Base-by-base conservation (phyloP, 352 stramenopile species). In the Phytopythium ostracodes region DNA sequence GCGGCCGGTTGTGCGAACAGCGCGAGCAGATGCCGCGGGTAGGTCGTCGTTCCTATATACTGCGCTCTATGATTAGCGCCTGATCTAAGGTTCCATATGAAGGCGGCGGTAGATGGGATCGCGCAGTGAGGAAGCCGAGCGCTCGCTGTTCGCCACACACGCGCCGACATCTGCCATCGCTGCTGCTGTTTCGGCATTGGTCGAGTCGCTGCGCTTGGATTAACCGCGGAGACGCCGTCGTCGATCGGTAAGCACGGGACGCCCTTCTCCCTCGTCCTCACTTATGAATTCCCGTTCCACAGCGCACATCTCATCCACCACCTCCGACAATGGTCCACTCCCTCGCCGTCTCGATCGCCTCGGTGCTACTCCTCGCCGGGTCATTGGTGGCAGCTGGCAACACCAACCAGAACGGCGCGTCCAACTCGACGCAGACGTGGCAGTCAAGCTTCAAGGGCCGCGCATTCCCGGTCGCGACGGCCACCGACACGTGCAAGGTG, bases 401-500 rank as follows among this genome's bases (percentile, higher is more conserved):
- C 25, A 50, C 47, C 24, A 36, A 33, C 43, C 43, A 50, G 43
- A 29, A 14, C 25, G 54, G 54, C 17, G 57, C 64, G 42, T 18
- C 12, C 56, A 53, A 55, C 29, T 7, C 40, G 33, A 66, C 56
- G 8, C 0, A n/a, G 29, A 25, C 43, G 29, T 62, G 56, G 56
- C 6, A 35, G 18, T 40, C 43, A 27, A 5, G 27, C 18, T 62
- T 54, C 42, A 18, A 62, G 31, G 56, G 43, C n/a, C 44, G 46
- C 43, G 56, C 55, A 40, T 40, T 50, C 25, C 24, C 55, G 4
- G 44, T 81, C n/a, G 72, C 67, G 0, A 54, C 62, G 22, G 38
- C 64, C 0, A 61, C 52, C 14, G 51, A 43, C 9, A 51, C 52
- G 44, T 80, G 73, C 61, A 69, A 57, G 11, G 76, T 85, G 38